Conservation (phyloP, 495 filamentous ascomycete species). For the Penicillium verhagenii region DNA sequence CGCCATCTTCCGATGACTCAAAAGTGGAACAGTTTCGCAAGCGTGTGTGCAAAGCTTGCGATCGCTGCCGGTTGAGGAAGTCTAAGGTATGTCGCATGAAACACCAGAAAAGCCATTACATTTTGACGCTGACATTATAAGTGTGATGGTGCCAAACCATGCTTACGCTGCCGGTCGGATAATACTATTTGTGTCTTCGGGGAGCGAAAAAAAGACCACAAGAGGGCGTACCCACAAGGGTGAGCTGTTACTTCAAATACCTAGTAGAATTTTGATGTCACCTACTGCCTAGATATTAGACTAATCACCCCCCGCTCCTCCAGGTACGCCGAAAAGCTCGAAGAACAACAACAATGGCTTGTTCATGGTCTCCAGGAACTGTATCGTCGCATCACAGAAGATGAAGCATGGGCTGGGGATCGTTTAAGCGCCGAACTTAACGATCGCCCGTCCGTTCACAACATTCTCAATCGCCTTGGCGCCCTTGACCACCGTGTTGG, state of each 20-base stretch:
- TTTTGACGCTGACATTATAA: not conserved
- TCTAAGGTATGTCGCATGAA: not conserved
- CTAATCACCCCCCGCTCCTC: not conserved
- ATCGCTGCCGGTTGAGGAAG: slow-evolving; percentile 1
- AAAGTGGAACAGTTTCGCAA: not conserved
- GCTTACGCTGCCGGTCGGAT: not conserved
- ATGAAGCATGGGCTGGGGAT: not conserved
- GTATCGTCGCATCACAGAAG: not conserved
- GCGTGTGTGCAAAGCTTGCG: slow-evolving; percentile 5
- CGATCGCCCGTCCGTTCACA: not conserved
- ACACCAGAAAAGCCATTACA: not conserved
- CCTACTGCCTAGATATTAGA: not conserved
- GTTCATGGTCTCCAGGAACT: not conserved
- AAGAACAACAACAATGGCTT: not conserved
- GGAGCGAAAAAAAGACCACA: not conserved
- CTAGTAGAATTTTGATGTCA: too few relatives aligned
- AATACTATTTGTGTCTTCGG: not conserved
- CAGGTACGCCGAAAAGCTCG: not conserved
- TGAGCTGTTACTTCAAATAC: not conserved
- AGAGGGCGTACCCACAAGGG: not conserved
- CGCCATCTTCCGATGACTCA: not conserved
- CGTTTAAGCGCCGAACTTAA: not conserved
- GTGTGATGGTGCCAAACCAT: not conserved
- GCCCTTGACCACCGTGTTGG: not conserved
- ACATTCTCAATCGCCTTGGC: not conserved